Evolutionary conservation across 495 filamentous ascomycete species (phyloP).

Genomic region (Trichocladium uniseriatum): DNA sequence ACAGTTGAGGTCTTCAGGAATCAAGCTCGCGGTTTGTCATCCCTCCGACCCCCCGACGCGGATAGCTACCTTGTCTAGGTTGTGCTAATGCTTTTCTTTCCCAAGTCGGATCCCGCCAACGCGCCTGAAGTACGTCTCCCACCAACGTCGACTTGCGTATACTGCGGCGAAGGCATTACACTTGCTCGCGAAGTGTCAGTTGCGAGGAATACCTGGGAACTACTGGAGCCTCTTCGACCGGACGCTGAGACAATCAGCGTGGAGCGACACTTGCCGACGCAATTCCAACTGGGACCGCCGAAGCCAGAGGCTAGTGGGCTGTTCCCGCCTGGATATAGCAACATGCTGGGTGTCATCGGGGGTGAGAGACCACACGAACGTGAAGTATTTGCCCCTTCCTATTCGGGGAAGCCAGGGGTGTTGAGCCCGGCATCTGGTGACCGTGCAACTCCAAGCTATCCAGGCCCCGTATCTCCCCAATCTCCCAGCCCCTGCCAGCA

Average conservation of each 20-base stretch:
- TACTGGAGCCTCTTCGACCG: constrained; percentile 24
- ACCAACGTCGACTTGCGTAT: constrained; percentile 19
- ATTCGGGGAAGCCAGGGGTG: background rate
- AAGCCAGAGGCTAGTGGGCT: constrained; percentile 18
- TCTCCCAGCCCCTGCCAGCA: background rate
- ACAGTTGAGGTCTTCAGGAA: constrained; percentile 18
- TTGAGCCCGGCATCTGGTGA: constrained; percentile 2
- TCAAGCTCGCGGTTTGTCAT: constrained; percentile 20
- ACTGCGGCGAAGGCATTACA: constrained; percentile 22
- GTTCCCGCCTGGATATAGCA: constrained; percentile 12
- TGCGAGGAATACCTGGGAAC: constrained; percentile 25
- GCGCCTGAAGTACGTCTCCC: constrained; percentile 15
- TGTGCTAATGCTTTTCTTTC: background rate
- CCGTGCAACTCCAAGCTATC: background rate
- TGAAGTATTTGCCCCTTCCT: background rate
- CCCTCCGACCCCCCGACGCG: background rate
- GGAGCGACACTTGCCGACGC: constrained; percentile 25
- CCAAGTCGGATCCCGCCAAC: constrained; percentile 13
- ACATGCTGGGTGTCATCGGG: background rate
- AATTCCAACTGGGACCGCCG: constrained; percentile 26
- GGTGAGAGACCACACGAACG: background rate
- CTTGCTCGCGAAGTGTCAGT: constrained; percentile 25
- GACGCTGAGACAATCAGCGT: constrained; percentile 29
- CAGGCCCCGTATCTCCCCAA: constrained; percentile 1
- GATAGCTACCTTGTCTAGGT: background rate